Evolutionary conservation across 179 eudicot species (phyloP).

Genomic region (Sideroxylon spinosum): DNA sequence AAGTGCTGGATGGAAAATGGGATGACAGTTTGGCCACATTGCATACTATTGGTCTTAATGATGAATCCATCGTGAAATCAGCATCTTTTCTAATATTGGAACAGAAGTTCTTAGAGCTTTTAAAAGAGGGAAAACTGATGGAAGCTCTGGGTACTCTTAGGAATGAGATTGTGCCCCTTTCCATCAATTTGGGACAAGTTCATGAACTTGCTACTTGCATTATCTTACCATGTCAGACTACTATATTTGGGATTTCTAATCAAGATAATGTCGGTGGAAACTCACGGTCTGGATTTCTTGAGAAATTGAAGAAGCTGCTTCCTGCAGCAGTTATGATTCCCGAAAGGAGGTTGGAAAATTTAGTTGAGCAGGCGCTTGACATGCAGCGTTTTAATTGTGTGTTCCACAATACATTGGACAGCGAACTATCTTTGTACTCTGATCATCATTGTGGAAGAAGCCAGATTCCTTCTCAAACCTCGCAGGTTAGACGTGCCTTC

Average conservation of each 20-base stretch:
- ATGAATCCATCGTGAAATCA: constrained; percentile 32
- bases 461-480: constrained; percentile 57
- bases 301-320: constrained; percentile 51
- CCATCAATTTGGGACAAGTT: constrained; percentile 37
- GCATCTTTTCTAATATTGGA: constrained; percentile 60
- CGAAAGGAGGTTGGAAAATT: constrained; percentile 49
- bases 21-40: constrained; percentile 46
- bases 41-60: constrained; percentile 41
- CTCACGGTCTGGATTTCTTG: constrained; percentile 41
- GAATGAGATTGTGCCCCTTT: constrained; percentile 53
- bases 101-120: constrained; percentile 56
- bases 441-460: constrained; percentile 70
- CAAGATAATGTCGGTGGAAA: constrained; percentile 5
- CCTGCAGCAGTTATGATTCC: constrained; percentile 55
- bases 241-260: constrained; percentile 15
- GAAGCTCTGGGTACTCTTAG: constrained; percentile 55
- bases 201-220: constrained; percentile 57
- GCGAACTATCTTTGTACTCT: constrained; percentile 47
- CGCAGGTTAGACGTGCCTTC: constrained; percentile 36
- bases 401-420: constrained; percentile 52
- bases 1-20: constrained; percentile 57
- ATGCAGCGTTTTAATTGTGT: constrained; percentile 50
- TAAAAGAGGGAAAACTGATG: constrained; percentile 37
- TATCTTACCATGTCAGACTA: constrained; percentile 28
- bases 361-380: constrained; percentile 64